Evolutionary conservation across 192 early-diverging fungal genomes (phyloP).

Genomic region (Linnemannia elongata): DNA sequence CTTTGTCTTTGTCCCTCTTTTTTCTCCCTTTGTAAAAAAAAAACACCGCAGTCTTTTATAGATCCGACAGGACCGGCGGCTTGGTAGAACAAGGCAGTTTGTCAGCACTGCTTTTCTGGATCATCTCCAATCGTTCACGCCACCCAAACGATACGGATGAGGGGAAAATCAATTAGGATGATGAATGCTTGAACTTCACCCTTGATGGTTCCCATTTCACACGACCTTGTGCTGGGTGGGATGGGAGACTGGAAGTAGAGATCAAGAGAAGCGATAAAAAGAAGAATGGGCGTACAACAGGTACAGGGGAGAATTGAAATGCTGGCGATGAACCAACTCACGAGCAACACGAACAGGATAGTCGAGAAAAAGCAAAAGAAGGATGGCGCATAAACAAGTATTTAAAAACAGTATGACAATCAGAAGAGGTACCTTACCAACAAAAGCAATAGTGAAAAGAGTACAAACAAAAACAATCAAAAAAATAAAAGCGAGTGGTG

Average conservation of each 20-base stretch:
- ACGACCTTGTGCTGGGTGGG: not conserved
- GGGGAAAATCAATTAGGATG: too few relatives aligned
- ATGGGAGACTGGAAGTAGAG: not conserved
- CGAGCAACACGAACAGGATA: not conserved
- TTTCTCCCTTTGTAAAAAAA: not conserved
- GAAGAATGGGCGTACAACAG: not conserved
- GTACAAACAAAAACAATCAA: too few relatives aligned
- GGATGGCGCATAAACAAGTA: not conserved
- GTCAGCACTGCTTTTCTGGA: not conserved
- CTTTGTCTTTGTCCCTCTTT: not conserved
- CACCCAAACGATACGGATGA: too few relatives aligned
- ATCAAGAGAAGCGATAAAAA: not conserved
- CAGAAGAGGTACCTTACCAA: not conserved
- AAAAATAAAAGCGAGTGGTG: too few relatives aligned
- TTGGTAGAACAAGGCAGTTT: not conserved
- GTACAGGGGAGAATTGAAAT: not conserved
- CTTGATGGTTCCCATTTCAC: not conserved
- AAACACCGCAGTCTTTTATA: not conserved
- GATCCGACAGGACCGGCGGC: not conserved
- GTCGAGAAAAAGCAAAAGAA: not conserved
- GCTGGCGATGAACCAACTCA: constrained; percentile 3
- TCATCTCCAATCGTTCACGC: not conserved
- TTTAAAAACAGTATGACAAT: too few relatives aligned
- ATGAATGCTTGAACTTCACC: not conserved
- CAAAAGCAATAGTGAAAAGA: too few relatives aligned